phyloP scores from a whole-genome alignment of 2,329 filamentous ascomycete species.

The Fusarium neocosmosporiellum region DNA sequence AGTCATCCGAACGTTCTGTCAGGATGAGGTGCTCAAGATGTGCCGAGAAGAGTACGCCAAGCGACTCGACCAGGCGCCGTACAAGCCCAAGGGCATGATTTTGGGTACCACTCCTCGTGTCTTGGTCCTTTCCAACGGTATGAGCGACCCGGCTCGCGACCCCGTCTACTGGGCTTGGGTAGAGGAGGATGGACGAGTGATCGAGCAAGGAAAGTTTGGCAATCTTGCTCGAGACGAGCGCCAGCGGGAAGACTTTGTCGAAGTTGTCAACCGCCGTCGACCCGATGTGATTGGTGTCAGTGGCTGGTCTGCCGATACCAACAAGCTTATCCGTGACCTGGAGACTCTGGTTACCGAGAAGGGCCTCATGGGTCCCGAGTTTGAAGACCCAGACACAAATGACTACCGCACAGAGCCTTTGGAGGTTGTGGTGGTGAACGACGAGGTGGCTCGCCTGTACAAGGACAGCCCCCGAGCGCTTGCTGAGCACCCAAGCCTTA shows the following conservation, averaged over 20 bases:
- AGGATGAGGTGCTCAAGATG: constrained; percentile 88
- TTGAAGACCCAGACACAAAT: constrained; percentile 80
- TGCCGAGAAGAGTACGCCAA: constrained; percentile 91
- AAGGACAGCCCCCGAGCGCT: constrained; percentile 86
- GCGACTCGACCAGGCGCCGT: constrained; percentile 94
- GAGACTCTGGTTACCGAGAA: constrained; percentile 82
- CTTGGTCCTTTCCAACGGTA: constrained; percentile 86
- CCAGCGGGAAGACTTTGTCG: constrained; percentile 77
- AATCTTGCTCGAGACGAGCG: constrained; percentile 79
- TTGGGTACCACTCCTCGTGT: constrained; percentile 90
- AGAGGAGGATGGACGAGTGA: constrained; percentile 88
- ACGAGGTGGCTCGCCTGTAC: constrained; percentile 96
- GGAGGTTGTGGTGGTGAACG: constrained; percentile 92
- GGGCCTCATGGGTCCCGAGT: constrained; percentile 82
- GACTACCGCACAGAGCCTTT: constrained; percentile 82
- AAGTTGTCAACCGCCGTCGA: constrained; percentile 80
- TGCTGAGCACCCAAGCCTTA: constrained; percentile 83
- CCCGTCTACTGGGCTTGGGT: constrained; percentile 92
- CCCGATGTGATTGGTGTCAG: constrained; percentile 93
- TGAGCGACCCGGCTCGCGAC: constrained; percentile 78
- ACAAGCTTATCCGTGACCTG: constrained; percentile 84
- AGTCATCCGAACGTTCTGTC: constrained; percentile 90
- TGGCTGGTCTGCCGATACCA: constrained; percentile 88
- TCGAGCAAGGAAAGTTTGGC: constrained; percentile 88
- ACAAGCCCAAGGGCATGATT: constrained; percentile 93